Conservation (phyloP, 148 eudicot species). For the Nyssa sinensis region DNA sequence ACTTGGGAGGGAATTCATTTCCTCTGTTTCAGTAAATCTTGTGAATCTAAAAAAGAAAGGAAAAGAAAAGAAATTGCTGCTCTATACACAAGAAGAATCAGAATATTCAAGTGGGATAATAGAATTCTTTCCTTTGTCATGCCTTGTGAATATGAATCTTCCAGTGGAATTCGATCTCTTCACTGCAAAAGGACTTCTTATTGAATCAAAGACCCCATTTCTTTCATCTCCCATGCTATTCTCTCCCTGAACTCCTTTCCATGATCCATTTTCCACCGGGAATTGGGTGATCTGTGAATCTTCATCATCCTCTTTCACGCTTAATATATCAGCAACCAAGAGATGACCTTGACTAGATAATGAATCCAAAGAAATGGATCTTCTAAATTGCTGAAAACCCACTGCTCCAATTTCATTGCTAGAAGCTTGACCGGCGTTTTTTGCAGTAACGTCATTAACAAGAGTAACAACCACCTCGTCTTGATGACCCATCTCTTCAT, state of each 20-base stretch:
- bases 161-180: constrained; percentile 1
- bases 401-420: background rate
- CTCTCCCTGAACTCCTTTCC: background rate
- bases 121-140: constrained; percentile 3
- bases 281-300: constrained; percentile 13
- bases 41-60: constrained; percentile 7
- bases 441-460: background rate
- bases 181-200: background rate
- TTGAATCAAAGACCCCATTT: constrained; percentile 1
- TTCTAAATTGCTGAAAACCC: constrained; percentile 7
- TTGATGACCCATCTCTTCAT: background rate
- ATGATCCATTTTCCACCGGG: constrained; percentile 11
- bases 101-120: background rate
- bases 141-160: background rate
- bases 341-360: constrained; percentile 12
- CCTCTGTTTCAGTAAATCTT: background rate
- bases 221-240: background rate
- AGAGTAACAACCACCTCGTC: background rate
- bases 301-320: constrained; percentile 15
- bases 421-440: background rate
- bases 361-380: constrained; percentile 23
- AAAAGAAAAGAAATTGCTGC: background rate
- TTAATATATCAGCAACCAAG: constrained; percentile 22
- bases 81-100: constrained; percentile 3
- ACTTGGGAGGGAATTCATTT: background rate